Evolutionary conservation across 768 basidiomycete genomes (phyloP).

Genomic region (Suillus sp.): DNA sequence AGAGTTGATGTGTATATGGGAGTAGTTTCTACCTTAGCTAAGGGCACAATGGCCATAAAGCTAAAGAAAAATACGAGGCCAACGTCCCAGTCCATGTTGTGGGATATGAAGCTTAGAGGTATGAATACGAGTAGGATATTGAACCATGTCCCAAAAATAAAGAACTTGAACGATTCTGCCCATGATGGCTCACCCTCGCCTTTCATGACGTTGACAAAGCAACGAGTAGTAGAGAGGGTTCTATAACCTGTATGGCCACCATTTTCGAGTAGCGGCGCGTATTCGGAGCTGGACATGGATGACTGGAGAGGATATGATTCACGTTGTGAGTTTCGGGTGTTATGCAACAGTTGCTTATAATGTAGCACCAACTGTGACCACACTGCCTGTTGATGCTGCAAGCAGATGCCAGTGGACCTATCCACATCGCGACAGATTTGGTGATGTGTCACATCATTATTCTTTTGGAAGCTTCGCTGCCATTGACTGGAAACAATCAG

Average conservation of each 20-base stretch:
- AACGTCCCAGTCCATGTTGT: constrained; percentile 73
- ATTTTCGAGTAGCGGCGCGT: constrained; percentile 50
- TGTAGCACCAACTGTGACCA: too few species aligned
- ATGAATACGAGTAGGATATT: constrained; percentile 81
- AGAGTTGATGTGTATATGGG: too few species aligned
- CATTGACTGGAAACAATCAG: too few species aligned
- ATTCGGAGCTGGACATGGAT: constrained; percentile 41
- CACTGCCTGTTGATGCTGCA: too few species aligned
- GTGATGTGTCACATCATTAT: too few species aligned
- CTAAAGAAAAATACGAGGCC: constrained; percentile 70
- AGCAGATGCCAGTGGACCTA: too few species aligned
- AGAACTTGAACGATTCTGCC: constrained; percentile 55
- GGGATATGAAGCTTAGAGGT: constrained; percentile 67
- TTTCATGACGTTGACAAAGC: constrained; percentile 41
- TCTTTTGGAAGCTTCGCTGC: too few species aligned
- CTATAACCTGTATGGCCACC: constrained; percentile 26
- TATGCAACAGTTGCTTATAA: neutral
- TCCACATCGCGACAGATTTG: too few species aligned
- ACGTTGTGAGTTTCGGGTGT: neutral
- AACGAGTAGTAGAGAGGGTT: constrained; percentile 29
- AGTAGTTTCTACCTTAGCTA: constrained; percentile 44
- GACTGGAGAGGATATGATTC: too few species aligned
- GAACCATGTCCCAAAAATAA: constrained; percentile 66
- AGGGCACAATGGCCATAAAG: constrained; percentile 82
- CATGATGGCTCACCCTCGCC: constrained; percentile 66